Conservation (phyloP, 306 rosid genomes). For the Castanea crenata region DNA sequence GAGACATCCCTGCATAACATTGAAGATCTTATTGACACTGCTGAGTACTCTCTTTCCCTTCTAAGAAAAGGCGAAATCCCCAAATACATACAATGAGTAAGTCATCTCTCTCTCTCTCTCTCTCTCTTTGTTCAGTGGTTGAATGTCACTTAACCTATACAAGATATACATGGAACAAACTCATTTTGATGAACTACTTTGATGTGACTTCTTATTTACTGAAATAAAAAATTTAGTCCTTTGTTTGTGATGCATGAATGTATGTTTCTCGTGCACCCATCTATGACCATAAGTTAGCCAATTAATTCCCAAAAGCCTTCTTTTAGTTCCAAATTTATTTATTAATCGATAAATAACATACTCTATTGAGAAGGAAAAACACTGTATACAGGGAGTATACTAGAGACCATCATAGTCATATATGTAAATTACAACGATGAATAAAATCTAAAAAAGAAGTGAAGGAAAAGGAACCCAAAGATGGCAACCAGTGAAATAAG, state of each 20-base stretch:
- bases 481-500: too few species aligned
- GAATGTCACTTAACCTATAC: background rate
- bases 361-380: too few species aligned
- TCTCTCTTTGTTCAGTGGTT: background rate
- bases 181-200: background rate
- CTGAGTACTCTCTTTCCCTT: constrained; percentile 75
- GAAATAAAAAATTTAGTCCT: background rate
- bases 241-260: background rate
- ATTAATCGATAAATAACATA: too few species aligned
- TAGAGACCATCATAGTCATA: too few species aligned
- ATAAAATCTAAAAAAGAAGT: too few species aligned
- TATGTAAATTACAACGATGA: too few species aligned
- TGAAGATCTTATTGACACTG: constrained; percentile 70
- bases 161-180: background rate
- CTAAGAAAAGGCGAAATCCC: constrained; percentile 60
- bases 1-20: constrained; percentile 79
- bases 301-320: background rate
- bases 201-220: background rate
- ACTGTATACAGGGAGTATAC: too few species aligned
- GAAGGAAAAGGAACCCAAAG: too few species aligned
- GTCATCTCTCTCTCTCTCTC: background rate
- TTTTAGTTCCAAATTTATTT: background rate
- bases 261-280: background rate
- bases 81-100: constrained; percentile 44
- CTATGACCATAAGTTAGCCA: background rate